Evolutionary conservation across 495 filamentous ascomycete species (phyloP).

Genomic region (Penicillium macrosclerotiorum): DNA sequence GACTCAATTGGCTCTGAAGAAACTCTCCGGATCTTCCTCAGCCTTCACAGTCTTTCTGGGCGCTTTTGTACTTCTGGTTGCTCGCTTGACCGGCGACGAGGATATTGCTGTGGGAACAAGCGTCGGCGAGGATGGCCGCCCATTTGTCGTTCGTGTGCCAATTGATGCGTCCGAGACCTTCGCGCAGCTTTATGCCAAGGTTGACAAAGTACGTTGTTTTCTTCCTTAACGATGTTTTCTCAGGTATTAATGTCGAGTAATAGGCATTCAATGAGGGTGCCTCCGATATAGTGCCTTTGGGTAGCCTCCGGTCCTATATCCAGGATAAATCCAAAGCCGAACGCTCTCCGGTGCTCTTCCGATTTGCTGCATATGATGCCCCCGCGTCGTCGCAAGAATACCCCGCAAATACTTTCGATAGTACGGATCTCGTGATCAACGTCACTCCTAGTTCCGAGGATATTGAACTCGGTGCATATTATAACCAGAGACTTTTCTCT

Average conservation of each 20-base stretch:
- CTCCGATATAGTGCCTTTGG: conserved; percentile 46
- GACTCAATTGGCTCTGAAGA: conserved; percentile 38
- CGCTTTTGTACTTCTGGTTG: conserved; percentile 48
- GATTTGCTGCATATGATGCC: conserved; percentile 50
- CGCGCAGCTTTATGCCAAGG: conserved; percentile 38
- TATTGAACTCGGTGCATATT: conserved; percentile 45
- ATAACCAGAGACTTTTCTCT: conserved; percentile 52
- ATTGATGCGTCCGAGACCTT: conserved; percentile 42
- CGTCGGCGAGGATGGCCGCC: conserved; percentile 42
- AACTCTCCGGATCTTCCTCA: conserved; percentile 39
- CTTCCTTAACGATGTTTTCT: background rate
- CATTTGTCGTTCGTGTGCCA: conserved; percentile 47
- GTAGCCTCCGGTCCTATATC: conserved; percentile 43
- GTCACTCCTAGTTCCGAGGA: conserved; percentile 31
- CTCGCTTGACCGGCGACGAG: conserved; percentile 52
- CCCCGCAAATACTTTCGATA: conserved; percentile 45
- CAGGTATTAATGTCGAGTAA: conserved; percentile 1
- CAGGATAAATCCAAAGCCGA: conserved; percentile 45
- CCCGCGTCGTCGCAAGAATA: conserved; percentile 46
- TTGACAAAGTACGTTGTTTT: conserved; percentile 41
- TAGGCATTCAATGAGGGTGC: conserved; percentile 43
- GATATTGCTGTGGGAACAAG: conserved; percentile 51
- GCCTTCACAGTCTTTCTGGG: conserved; percentile 47
- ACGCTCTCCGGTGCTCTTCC: conserved; percentile 43
- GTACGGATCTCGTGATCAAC: conserved; percentile 48